Percentiles rank a stretch among this genome's conserved stretches.
These are phyloP conservation scores for Capronia americana DNA, from an alignment of 2,329 filamentous ascomycete genomes.

Conservation along the genomic window DNA sequence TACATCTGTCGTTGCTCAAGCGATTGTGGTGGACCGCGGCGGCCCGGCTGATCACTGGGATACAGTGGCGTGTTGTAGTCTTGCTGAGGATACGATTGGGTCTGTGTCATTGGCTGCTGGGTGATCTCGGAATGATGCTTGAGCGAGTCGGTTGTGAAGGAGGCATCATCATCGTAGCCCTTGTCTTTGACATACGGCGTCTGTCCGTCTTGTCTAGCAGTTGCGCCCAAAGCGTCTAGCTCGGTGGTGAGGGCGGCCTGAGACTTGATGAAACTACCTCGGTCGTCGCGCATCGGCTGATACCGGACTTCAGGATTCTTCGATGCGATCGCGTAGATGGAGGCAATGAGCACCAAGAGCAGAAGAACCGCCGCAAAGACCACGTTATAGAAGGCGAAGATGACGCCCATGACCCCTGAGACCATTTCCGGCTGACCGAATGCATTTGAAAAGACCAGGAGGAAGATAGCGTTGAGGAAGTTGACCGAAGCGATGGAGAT, in stretches of 20 bases:
- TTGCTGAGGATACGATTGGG: constrained; percentile 8
- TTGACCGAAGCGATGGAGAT: constrained; percentile 89
- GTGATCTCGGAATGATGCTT: constrained; percentile 39
- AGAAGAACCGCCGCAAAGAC: constrained; percentile 81
- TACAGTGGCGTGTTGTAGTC: constrained; percentile 45
- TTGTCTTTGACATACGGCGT: constrained; percentile 61
- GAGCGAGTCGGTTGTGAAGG: constrained; percentile 37
- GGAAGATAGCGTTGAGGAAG: constrained; percentile 87
- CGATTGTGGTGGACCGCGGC: constrained; percentile 47
- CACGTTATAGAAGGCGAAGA: constrained; percentile 88
- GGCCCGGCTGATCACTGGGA: constrained; percentile 49
- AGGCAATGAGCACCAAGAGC: constrained; percentile 79
- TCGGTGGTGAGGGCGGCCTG: constrained; percentile 86
- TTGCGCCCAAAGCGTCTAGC: constrained; percentile 85
- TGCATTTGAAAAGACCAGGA: constrained; percentile 85
- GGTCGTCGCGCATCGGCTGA: constrained; percentile 94
- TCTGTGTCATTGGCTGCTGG: constrained; percentile 28
- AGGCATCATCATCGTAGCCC: constrained; percentile 73
- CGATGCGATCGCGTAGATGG: constrained; percentile 79
- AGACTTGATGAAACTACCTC: constrained; percentile 97
- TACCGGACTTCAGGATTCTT: constrained; percentile 96
- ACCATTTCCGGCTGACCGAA: constrained; percentile 85
- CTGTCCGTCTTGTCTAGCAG: constrained; percentile 80
- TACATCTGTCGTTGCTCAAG: constrained; percentile 36
- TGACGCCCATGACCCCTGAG: constrained; percentile 84